phyloP scores from a whole-genome alignment of 345 rosid genomes.

The Brassica nigra region DNA sequence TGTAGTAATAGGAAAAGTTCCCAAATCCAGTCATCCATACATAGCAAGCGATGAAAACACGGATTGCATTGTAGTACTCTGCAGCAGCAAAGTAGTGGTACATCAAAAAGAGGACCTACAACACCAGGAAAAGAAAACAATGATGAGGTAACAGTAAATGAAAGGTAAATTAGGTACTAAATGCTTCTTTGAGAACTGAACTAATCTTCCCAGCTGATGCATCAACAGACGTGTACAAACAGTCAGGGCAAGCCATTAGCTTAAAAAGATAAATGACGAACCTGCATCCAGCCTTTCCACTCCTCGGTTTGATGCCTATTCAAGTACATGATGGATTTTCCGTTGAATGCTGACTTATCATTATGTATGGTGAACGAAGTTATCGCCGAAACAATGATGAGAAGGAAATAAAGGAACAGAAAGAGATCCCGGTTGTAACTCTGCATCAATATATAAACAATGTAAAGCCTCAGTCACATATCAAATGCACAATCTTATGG shows the following conservation, averaged over 20 bases:
- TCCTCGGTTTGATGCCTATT: conserved; percentile 99
- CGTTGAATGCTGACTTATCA: conserved; percentile 86
- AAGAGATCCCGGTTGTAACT: conserved; percentile 88
- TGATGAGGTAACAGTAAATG: conserved; percentile 16
- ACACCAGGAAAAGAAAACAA: conserved; percentile 32
- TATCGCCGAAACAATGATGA: conserved; percentile 90
- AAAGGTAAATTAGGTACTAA: not conserved
- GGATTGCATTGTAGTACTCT: conserved; percentile 93
- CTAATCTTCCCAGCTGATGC: not conserved
- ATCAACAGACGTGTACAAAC: conserved; percentile 2
- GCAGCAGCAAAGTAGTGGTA: conserved; percentile 98
- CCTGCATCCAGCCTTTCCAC: conserved; percentile 99
- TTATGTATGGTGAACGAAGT: conserved; percentile 87
- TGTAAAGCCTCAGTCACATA: conserved; percentile 17
- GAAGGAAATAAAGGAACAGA: conserved; percentile 88
- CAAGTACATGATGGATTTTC: conserved; percentile 85
- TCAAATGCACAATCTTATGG: not conserved
- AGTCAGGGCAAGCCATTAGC: not conserved
- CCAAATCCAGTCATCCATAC: conserved; percentile 99
- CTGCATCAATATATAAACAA: conserved; percentile 54
- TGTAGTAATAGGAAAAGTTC: conserved; percentile 91
- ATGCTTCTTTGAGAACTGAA: conserved; percentile 11
- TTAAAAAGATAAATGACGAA: conserved; percentile 37
- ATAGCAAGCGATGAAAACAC: conserved; percentile 92
- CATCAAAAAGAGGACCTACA: conserved; percentile 97